Conservation (phyloP, 1,284 basidiomycete genomes). For the Singerocomus inundabilis region DNA sequence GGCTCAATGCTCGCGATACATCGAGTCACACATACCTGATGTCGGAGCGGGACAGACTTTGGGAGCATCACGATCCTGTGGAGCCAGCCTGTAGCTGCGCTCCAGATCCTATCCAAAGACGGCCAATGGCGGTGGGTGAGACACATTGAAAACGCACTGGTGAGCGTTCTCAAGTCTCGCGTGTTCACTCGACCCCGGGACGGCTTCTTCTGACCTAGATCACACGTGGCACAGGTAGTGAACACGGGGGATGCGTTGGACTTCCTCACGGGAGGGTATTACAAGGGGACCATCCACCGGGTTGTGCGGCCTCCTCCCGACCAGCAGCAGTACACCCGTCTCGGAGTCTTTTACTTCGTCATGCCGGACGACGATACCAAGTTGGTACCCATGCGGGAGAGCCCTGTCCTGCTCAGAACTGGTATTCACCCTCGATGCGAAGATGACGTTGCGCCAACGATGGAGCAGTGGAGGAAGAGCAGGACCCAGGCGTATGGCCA, state of each 20-base stretch:
- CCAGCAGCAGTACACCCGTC: constrained; percentile 39
- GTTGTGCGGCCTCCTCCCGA: constrained; percentile 45
- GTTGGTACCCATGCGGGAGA: constrained; percentile 33
- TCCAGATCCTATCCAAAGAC: constrained; percentile 54
- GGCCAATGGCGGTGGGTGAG: constrained; percentile 58
- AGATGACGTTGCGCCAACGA: constrained; percentile 37
- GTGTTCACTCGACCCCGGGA: too few species aligned
- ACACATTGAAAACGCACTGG: constrained; percentile 59
- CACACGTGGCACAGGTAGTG: too few species aligned
- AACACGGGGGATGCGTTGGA: constrained; percentile 60
- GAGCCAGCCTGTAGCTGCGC: constrained; percentile 57
- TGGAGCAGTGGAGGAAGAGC: constrained; percentile 41
- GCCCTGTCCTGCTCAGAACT: constrained; percentile 32
- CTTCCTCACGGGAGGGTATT: constrained; percentile 55
- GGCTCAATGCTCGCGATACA: background rate
- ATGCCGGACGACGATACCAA: constrained; percentile 33
- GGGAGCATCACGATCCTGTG: constrained; percentile 59
- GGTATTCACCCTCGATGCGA: constrained; percentile 35
- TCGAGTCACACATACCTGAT: background rate
- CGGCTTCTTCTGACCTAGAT: too few species aligned
- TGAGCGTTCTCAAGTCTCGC: constrained; percentile 24
- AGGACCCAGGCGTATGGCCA: constrained; percentile 41
- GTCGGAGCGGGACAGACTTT: constrained; percentile 43
- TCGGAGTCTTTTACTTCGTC: constrained; percentile 47
- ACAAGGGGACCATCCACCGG: constrained; percentile 47